A percentile compares a stretch with the other conserved stretches of the same genome.
Evolutionary conservation across 2,329 filamentous ascomycete species (phyloP).

Genomic region (Sarocladium kiliense): DNA sequence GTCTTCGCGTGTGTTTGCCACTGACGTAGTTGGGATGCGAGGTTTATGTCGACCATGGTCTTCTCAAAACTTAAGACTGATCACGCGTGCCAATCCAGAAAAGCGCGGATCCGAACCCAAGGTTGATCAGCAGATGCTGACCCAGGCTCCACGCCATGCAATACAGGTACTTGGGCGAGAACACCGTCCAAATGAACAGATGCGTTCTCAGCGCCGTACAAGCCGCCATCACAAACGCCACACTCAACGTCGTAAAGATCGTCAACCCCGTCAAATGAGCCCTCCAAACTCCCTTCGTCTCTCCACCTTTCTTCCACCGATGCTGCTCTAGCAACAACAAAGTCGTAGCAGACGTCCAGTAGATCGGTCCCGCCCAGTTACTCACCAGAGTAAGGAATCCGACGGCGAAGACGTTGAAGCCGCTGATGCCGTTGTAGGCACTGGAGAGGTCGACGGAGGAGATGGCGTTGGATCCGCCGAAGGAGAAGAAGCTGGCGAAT

Average conservation of each 20-base stretch:
- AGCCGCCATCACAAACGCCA: slow-evolving; percentile 77
- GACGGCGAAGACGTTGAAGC: slow-evolving; percentile 76
- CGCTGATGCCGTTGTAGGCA: slow-evolving; percentile 85
- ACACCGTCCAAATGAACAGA: slow-evolving; percentile 98
- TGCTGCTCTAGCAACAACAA: slow-evolving; percentile 46
- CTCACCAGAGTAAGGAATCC: slow-evolving; percentile 78
- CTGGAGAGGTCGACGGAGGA: slow-evolving; percentile 92
- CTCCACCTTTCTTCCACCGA: slow-evolving; percentile 10
- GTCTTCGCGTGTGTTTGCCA: no score
- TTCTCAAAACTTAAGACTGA: neutral
- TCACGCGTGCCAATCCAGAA: slow-evolving; percentile 43
- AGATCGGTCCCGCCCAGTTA: slow-evolving; percentile 90
- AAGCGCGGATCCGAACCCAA: slow-evolving; percentile 55
- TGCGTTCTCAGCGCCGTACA: slow-evolving; percentile 82
- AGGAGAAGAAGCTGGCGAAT: slow-evolving; percentile 80
- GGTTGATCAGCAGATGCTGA: slow-evolving; percentile 72
- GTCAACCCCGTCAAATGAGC: slow-evolving; percentile 62
- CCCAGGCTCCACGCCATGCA: slow-evolving; percentile 81
- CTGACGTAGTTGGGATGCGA: no score
- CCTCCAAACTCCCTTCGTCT: slow-evolving; percentile 27
- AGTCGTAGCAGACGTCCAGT: slow-evolving; percentile 69
- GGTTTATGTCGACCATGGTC: no score
- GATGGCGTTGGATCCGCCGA: slow-evolving; percentile 89
- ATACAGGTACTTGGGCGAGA: slow-evolving; percentile 94
- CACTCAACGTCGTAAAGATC: slow-evolving; percentile 59